Evolutionary conservation across 768 basidiomycete genomes (phyloP), one percentile per base, ranked within the genome.

Genomic region (Artomyces pyxidatus): DNA sequence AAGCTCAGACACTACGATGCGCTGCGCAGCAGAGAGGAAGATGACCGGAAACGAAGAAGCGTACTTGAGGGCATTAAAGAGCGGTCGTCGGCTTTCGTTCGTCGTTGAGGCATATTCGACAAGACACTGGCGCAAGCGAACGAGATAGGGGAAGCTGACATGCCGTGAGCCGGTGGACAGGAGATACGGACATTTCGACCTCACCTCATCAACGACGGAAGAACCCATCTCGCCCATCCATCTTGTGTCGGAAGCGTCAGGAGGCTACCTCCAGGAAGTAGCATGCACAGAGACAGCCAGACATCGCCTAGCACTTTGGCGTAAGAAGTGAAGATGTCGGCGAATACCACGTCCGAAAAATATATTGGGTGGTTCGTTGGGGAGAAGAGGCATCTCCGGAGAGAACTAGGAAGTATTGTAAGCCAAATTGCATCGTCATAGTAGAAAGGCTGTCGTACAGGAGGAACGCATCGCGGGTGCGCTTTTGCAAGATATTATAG

Each of bases 11-110:
- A 80, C 70, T 14, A 87, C 80, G 29, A 80, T 68, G 48, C 85
- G 76, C 63, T 97, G 95, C 16, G 89, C 85, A 17, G 95, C 94
- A 52, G 92, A 94, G 27, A 99, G 75, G 59, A 85, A 84, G 52
- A 99, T 97, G 38, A 97, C 92, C 14, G 96, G 96, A 65, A 99
- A 96, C 0, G 96, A 84, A 14, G 93, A 85, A 1, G 92, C 91
- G 62, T 99, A 99, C 74, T 99, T 99, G 51, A 94, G 62, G 0
- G 94, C 95, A 64, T 98, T 99, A 67, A 77, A 80, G 19, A 98
- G 70, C 1, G 91, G 85, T 29, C 88, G 81, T 21, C 74, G 74
- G 52, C 77, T 84, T 30, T 76, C 72, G 57, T 85, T 87, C 17
- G 71, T 65, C 27, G 73, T 78, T 51, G 73, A 74, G 53, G 63